Evolutionary conservation across 179 eudicot species (phyloP).

Genomic region (Vitellaria paradoxa): DNA sequence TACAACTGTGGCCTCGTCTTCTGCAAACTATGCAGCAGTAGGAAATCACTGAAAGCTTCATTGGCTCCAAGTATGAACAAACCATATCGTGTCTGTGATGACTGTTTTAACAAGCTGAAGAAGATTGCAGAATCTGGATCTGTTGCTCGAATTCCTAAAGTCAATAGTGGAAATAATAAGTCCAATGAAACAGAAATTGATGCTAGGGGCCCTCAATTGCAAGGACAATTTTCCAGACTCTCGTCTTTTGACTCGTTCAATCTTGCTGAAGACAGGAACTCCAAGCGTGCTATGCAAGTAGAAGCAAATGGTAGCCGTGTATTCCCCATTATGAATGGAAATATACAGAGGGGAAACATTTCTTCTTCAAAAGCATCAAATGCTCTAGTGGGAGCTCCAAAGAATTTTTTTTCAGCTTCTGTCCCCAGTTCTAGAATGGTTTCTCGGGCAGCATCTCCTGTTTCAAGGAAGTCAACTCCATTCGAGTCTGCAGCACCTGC

Average conservation of each 20-base stretch:
- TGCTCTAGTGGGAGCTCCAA: slow-evolving; percentile 36
- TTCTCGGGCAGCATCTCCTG: slow-evolving; percentile 76
- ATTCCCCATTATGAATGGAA: slow-evolving; percentile 37
- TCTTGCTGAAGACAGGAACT: slow-evolving; percentile 41
- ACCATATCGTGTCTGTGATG: slow-evolving; percentile 95
- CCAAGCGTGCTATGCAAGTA: slow-evolving; percentile 28
- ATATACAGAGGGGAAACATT: slow-evolving; percentile 37
- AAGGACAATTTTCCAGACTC: slow-evolving; percentile 42
- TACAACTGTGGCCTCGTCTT: slow-evolving; percentile 92
- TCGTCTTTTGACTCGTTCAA: slow-evolving; percentile 51
- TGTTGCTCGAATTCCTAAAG: slow-evolving; percentile 43
- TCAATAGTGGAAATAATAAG: slow-evolving; percentile 42
- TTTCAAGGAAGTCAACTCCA: slow-evolving; percentile 46
- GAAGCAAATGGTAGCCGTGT: slow-evolving; percentile 38
- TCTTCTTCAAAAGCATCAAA: slow-evolving; percentile 40
- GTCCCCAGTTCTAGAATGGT: slow-evolving; percentile 63
- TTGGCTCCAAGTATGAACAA: slow-evolving; percentile 81
- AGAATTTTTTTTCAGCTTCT: slow-evolving; percentile 50
- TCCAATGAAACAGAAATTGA: slow-evolving; percentile 56
- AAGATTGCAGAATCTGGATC: slow-evolving; percentile 47
- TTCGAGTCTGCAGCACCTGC: slow-evolving; percentile 29
- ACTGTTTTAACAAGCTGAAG: slow-evolving; percentile 75
- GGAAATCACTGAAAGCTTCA: slow-evolving; percentile 79
- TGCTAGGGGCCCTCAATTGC: slow-evolving; percentile 31
- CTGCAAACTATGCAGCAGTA: slow-evolving; percentile 83